phyloP scores from a whole-genome alignment of 495 filamentous ascomycete genomes.

The Penicillium alfredii region DNA sequence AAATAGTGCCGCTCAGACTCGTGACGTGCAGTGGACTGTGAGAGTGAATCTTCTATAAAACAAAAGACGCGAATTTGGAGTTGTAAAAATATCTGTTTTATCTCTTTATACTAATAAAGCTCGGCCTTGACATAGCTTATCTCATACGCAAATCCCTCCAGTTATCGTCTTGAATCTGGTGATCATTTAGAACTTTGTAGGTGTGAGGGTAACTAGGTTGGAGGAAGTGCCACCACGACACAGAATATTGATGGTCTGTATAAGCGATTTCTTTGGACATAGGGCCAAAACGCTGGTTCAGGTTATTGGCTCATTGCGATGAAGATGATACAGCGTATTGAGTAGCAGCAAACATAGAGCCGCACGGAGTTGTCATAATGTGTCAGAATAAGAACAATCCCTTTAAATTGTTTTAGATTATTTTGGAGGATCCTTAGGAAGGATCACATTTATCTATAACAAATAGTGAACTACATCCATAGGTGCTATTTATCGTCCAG shows the following conservation, averaged over 20 bases:
- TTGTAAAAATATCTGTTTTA: slow-evolving; percentile 10
- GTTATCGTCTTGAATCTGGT: neutral
- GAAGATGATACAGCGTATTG: neutral
- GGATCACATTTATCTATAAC: too few species aligned
- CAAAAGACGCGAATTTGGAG: slow-evolving; percentile 7
- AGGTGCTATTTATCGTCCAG: too few species aligned
- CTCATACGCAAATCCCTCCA: slow-evolving; percentile 11
- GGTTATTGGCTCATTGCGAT: slow-evolving; percentile 3
- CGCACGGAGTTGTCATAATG: neutral
- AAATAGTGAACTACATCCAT: too few species aligned
- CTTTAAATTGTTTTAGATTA: too few species aligned
- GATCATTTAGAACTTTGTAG: slow-evolving; percentile 6
- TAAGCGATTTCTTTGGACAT: slow-evolving; percentile 12
- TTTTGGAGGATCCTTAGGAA: too few species aligned
- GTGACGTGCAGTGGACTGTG: slow-evolving; percentile 2
- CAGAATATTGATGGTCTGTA: slow-evolving; percentile 8
- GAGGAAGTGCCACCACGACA: slow-evolving; percentile 6
- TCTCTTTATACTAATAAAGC: slow-evolving; percentile 15
- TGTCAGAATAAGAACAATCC: too few species aligned
- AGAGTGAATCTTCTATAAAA: slow-evolving; percentile 10
- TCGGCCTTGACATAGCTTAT: slow-evolving; percentile 16
- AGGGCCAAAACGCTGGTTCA: slow-evolving; percentile 3
- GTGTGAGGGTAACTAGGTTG: slow-evolving; percentile 9
- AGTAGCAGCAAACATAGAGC: neutral
- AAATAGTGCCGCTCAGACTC: slow-evolving; percentile 11